Evolutionary conservation across 768 basidiomycete species (phyloP).

Genomic region (Candolleomyces efflorescens): DNA sequence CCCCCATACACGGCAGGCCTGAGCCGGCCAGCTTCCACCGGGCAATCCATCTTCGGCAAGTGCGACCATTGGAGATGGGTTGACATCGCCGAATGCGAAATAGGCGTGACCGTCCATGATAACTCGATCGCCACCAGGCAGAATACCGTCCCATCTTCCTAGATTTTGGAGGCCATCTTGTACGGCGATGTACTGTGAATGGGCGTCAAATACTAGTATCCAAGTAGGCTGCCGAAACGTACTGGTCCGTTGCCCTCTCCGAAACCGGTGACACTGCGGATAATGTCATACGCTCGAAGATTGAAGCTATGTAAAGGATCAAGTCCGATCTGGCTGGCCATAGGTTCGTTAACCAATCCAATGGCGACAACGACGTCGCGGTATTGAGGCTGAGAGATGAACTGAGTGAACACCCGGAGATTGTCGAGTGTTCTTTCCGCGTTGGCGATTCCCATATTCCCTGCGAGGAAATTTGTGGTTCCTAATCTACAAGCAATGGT

Average conservation of each 20-base stretch:
- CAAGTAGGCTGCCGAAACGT: conserved; percentile 4
- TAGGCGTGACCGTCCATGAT: conserved; percentile 70
- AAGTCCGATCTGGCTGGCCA: conserved; percentile 43
- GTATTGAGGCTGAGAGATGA: conserved; percentile 67
- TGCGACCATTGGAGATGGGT: conserved; percentile 27
- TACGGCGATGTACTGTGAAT: conserved; percentile 45
- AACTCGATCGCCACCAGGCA: conserved; percentile 56
- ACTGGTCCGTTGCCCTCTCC: conserved; percentile 64
- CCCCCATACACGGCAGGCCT: conserved; percentile 60
- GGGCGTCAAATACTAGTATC: not conserved
- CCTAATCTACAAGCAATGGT: conserved; percentile 26
- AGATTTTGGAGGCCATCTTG: conserved; percentile 43
- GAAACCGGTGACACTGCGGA: conserved; percentile 65
- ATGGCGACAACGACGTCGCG: conserved; percentile 52
- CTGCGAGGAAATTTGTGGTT: conserved; percentile 55
- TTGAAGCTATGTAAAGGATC: conserved; percentile 55
- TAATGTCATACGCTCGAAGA: conserved; percentile 52
- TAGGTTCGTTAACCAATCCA: conserved; percentile 63
- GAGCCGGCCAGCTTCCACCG: conserved; percentile 43
- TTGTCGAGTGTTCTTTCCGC: conserved; percentile 75
- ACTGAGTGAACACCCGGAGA: conserved; percentile 71
- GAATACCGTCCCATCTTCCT: conserved; percentile 41
- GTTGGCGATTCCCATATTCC: conserved; percentile 84
- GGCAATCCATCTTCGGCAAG: conserved; percentile 25
- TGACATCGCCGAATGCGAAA: conserved; percentile 51